phyloP scores from a whole-genome alignment of 83 land plant genomes.

The Thuja plicata region DNA sequence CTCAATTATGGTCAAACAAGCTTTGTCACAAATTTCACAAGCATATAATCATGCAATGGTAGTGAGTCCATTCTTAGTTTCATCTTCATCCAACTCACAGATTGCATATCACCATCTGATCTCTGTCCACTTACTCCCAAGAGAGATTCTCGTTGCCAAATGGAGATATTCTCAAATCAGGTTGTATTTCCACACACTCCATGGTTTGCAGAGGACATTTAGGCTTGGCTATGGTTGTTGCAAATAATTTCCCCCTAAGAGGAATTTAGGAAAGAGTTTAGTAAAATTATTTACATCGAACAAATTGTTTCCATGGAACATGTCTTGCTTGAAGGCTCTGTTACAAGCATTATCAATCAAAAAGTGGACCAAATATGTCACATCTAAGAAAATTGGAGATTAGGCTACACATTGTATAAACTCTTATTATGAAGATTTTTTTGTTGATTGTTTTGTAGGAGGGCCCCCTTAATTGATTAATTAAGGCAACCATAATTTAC shows the following conservation, averaged over 20 bases:
- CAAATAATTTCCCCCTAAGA: constrained; percentile 13
- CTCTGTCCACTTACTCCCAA: constrained; percentile 13
- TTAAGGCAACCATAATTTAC: too few relatives aligned
- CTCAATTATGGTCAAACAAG: constrained; percentile 61
- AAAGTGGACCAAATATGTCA: constrained; percentile 63
- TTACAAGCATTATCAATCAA: constrained; percentile 32
- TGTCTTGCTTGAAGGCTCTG: neutral
- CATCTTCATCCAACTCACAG: neutral
- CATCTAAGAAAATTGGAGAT: constrained; percentile 49
- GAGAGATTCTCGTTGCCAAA: neutral
- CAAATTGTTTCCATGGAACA: constrained; percentile 11
- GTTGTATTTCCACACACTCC: neutral
- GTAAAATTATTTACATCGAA: too few relatives aligned
- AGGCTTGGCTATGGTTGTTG: constrained; percentile 15
- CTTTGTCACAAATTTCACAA: constrained; percentile 34
- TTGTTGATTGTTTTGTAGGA: too few relatives aligned
- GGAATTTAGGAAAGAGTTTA: neutral
- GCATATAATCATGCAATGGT: constrained; percentile 26
- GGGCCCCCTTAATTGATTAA: too few relatives aligned
- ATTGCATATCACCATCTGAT: neutral
- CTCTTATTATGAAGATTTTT: too few relatives aligned
- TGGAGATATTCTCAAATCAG: constrained; percentile 4
- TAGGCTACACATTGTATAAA: constrained; percentile 57
- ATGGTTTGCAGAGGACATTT: constrained; percentile 3
- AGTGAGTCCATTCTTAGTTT: constrained; percentile 5